These are phyloP conservation scores for Ceratocystis diversiconidia DNA, from an alignment of 2,329 filamentous ascomycete species.

Conservation along the genomic window DNA sequence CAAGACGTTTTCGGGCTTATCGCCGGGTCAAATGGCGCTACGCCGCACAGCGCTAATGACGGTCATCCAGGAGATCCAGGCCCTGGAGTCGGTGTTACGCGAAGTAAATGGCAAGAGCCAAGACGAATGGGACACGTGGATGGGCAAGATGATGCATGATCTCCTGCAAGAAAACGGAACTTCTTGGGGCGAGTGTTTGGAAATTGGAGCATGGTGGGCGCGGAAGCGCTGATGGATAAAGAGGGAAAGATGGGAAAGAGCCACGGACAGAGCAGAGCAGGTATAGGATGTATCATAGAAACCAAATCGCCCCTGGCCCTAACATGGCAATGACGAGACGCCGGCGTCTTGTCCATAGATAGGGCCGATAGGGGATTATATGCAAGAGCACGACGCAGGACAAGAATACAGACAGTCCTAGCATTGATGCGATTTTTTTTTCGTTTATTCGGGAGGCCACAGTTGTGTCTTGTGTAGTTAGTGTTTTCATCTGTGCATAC, in stretches of 20 bases:
- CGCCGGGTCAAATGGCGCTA: conserved; percentile 55
- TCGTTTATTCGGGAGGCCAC: neutral
- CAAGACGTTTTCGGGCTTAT: conserved; percentile 30
- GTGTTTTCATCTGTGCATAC: neutral
- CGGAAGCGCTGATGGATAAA: conserved; percentile 42
- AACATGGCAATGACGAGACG: neutral
- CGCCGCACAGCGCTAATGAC: conserved; percentile 68
- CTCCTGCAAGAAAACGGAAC: conserved; percentile 66
- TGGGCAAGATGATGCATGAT: conserved; percentile 73
- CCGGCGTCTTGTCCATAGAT: neutral
- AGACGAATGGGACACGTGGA: conserved; percentile 88
- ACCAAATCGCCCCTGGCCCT: neutral
- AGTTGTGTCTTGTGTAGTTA: neutral
- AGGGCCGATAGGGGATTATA: neutral
- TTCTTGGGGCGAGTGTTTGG: conserved; percentile 72
- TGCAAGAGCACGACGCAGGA: neutral
- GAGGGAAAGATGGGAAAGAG: neutral
- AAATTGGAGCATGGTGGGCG: conserved; percentile 75
- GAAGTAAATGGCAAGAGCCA: conserved; percentile 74
- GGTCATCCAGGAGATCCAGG: conserved; percentile 70
- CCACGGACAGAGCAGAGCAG: neutral
- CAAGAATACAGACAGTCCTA: neutral
- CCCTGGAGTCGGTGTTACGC: conserved; percentile 66
- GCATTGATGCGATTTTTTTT: neutral
- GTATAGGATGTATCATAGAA: neutral